Evolutionary conservation across 805 yeast genomes (phyloP), one percentile per base, ranked within the genome.

Genomic region (Zygoascus bituminiphila): DNA sequence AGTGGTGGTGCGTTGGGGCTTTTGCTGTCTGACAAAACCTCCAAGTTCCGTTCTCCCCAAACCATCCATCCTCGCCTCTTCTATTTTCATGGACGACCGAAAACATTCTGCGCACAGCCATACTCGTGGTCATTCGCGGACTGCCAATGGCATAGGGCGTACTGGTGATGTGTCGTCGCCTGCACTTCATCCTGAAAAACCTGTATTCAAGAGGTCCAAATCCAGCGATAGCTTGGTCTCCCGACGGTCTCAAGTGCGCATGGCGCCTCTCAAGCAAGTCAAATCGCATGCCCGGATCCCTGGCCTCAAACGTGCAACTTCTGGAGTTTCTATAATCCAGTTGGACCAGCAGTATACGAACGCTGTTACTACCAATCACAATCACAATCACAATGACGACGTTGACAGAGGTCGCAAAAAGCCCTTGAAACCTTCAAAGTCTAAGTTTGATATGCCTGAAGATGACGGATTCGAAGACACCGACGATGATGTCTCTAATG

Each of bases 361-460:
- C 2, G 44, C 7, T 7, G 44, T 25, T 12, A 35, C 12, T 17
- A 20, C 17, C 23, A 8, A 9, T 14, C 31, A 22, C 17, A 21
- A 15, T 47, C 19, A 37, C 53, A 6, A 49, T 51, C 10, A 36
- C 49, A 1, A 48, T 44, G 37, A 36, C 52, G 40, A 52, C 49
- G 35, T 53, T 43, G 41, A 54, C 47, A 8, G 55, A 54, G 20
- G 31, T 8, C 22, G 42, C 35, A 24, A 24, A 10, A 19, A 24
- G 6, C 20, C 24, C 10, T 10, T 21, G 20, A 25, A 23, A 23
- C 6, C 17, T 10, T 10, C 35, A 17, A 25, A 23, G 33, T 15
- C 36, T 12, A 41, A 41, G 44, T 25, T 41, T 15, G 44, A 41
- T 15, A 17, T 41, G 35, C 19, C 17, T 10, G 42, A 36, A 4